phyloP scores from a whole-genome alignment of 345 rosid genomes.

The Eutrema heterophyllum region DNA sequence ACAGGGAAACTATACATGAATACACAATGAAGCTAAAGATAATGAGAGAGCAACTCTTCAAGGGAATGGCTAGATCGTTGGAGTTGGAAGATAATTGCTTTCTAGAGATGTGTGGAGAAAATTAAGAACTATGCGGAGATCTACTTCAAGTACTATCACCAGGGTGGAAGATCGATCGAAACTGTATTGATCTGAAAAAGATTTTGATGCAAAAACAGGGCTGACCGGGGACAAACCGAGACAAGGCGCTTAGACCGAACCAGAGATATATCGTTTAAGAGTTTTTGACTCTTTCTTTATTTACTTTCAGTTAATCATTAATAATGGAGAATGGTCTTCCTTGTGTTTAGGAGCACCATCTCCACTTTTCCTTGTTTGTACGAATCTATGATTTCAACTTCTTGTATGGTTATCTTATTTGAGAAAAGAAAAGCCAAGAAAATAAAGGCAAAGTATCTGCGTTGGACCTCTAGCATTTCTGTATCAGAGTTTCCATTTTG shows the following conservation, averaged over 20 bases:
- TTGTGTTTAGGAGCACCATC: neutral
- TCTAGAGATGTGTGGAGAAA: constrained; percentile 39
- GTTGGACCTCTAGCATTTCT: no score
- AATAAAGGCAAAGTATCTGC: neutral
- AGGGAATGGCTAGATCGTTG: constrained; percentile 47
- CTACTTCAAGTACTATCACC: constrained; percentile 37
- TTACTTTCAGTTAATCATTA: neutral
- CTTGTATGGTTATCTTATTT: neutral
- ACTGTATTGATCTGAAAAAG: constrained; percentile 28
- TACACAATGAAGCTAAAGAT: constrained; percentile 19
- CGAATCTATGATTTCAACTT: neutral
- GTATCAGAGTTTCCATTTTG: no score
- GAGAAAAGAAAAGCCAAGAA: neutral
- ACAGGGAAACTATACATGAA: constrained; percentile 35
- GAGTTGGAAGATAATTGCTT: constrained; percentile 40
- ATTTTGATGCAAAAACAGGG: neutral
- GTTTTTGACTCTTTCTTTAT: no score
- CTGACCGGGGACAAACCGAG: no score
- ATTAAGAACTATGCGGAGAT: constrained; percentile 39
- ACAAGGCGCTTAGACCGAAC: no score
- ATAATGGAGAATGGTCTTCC: neutral
- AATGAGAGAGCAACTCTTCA: constrained; percentile 27
- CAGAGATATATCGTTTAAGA: no score
- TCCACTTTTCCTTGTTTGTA: neutral
- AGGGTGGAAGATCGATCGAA: constrained; percentile 43